Evolutionary conservation across 495 filamentous ascomycete genomes (phyloP).

Genomic region (Aspergillus bertholletiae): DNA sequence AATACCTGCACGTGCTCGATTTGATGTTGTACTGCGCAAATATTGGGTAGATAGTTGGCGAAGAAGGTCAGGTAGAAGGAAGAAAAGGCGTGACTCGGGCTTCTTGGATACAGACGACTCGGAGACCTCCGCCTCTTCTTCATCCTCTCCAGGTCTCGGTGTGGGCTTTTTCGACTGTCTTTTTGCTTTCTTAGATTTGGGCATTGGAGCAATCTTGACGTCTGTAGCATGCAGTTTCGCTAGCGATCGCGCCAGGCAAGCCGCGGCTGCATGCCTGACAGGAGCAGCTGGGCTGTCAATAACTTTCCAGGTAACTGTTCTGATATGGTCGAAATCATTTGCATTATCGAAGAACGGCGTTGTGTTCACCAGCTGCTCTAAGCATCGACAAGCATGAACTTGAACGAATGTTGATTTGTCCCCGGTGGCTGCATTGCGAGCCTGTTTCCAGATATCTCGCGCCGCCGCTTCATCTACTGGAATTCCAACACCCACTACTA

Average conservation of each 20-base stretch:
- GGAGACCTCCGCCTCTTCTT: constrained; percentile 69
- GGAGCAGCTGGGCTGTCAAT: constrained; percentile 72
- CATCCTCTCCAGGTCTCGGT: constrained; percentile 64
- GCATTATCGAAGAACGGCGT: constrained; percentile 84
- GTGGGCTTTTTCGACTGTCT: constrained; percentile 67
- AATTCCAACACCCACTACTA: constrained; percentile 63
- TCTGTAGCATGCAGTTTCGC: constrained; percentile 75
- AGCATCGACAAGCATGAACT: constrained; percentile 72
- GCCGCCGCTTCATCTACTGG: constrained; percentile 83
- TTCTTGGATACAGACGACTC: constrained; percentile 68
- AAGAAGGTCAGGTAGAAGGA: constrained; percentile 77
- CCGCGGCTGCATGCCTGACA: constrained; percentile 83
- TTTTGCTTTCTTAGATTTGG: constrained; percentile 71
- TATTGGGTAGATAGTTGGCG: constrained; percentile 81
- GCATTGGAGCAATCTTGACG: constrained; percentile 48
- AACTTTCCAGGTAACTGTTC: constrained; percentile 73
- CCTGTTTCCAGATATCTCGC: constrained; percentile 91
- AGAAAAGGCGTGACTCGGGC: constrained; percentile 59
- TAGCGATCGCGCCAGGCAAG: constrained; percentile 72
- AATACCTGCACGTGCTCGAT: constrained; percentile 76
- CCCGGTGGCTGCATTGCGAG: constrained; percentile 66
- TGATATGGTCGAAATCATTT: constrained; percentile 86
- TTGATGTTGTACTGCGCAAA: constrained; percentile 72
- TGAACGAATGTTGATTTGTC: constrained; percentile 86
- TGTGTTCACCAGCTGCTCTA: constrained; percentile 65